Percentiles rank a stretch among this genome's conserved stretches.
phyloP scores from a whole-genome alignment of 108 stramenopile genomes.

The Fistulifera solaris region DNA sequence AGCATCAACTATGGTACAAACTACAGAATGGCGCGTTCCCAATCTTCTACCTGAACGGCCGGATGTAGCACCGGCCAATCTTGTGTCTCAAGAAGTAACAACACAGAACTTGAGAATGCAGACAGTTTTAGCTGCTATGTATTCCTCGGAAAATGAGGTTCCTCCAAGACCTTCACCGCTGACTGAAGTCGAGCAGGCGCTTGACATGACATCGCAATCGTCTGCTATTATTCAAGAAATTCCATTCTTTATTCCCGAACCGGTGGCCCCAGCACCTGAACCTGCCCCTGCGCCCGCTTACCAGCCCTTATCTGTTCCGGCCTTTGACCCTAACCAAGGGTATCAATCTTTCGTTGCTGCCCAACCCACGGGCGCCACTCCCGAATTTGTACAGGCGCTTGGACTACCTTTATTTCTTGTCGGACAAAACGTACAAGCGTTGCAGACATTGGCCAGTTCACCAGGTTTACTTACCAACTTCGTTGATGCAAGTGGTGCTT shows the following conservation, averaged over 20 bases:
- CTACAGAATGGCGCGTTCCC: conserved; percentile 36
- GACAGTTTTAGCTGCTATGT: conserved; percentile 31
- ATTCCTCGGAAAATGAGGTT: conserved; percentile 45
- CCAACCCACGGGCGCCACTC: conserved; percentile 22
- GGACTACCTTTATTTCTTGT: conserved; percentile 62
- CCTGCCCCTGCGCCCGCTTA: neutral
- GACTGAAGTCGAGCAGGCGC: conserved; percentile 71
- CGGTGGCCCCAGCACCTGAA: neutral
- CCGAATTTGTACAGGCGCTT: conserved; percentile 41
- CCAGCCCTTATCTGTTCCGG: conserved; percentile 6
- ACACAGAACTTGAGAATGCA: conserved; percentile 52
- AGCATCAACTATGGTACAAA: conserved; percentile 40
- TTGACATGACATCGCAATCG: conserved; percentile 61
- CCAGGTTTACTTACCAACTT: conserved; percentile 65
- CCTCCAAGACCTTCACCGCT: conserved; percentile 56
- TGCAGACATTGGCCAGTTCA: conserved; percentile 68
- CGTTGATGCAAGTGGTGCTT: conserved; percentile 64
- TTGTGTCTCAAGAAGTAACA: conserved; percentile 52
- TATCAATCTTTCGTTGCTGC: neutral
- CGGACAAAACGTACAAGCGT: conserved; percentile 64
- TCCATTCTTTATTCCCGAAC: conserved; percentile 65
- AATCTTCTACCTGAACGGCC: conserved; percentile 35
- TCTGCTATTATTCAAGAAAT: conserved; percentile 44
- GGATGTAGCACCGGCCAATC: conserved; percentile 45
- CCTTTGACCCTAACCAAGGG: neutral